Conservation (phyloP, 2,329 filamentous ascomycete species). For the Exophiala lecanii-corni region DNA sequence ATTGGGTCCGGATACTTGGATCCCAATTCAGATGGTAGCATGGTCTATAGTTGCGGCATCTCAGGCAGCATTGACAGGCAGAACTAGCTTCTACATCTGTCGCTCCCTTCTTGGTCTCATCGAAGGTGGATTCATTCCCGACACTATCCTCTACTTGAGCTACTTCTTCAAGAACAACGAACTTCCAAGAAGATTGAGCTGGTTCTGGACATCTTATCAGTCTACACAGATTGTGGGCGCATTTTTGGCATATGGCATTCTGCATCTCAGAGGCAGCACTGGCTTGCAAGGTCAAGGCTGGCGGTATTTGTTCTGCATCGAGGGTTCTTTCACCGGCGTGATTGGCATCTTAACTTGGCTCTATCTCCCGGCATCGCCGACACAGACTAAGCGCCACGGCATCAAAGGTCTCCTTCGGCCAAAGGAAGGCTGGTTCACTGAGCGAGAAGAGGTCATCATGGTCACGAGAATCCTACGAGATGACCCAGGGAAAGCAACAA, state of each 20-base stretch:
- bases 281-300: constrained; percentile 45
- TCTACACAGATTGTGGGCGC: constrained; percentile 25
- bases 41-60: constrained; percentile 47
- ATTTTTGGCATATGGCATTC: constrained; percentile 24
- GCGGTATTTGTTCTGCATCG: constrained; percentile 32
- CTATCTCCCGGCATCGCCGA: constrained; percentile 62
- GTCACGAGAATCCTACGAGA: constrained; percentile 58
- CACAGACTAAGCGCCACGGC: constrained; percentile 54
- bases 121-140: constrained; percentile 54
- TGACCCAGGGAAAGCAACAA: constrained; percentile 55
- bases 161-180: constrained; percentile 74
- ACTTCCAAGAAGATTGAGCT: constrained; percentile 61
- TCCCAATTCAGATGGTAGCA: constrained; percentile 50
- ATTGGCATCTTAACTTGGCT: constrained; percentile 54
- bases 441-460: constrained; percentile 57
- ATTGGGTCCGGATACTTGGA: constrained; percentile 51
- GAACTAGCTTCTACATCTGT: constrained; percentile 36
- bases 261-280: constrained; percentile 35
- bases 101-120: constrained; percentile 42
- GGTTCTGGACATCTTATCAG: constrained; percentile 64
- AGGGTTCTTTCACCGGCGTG: constrained; percentile 46
- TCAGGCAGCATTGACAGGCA: constrained; percentile 44
- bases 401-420: constrained; percentile 45
- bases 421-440: constrained; percentile 55
- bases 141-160: constrained; percentile 28